Base-by-base conservation (phyloP, 495 filamentous ascomycete species). In the Penicillium macrosclerotiorum region DNA sequence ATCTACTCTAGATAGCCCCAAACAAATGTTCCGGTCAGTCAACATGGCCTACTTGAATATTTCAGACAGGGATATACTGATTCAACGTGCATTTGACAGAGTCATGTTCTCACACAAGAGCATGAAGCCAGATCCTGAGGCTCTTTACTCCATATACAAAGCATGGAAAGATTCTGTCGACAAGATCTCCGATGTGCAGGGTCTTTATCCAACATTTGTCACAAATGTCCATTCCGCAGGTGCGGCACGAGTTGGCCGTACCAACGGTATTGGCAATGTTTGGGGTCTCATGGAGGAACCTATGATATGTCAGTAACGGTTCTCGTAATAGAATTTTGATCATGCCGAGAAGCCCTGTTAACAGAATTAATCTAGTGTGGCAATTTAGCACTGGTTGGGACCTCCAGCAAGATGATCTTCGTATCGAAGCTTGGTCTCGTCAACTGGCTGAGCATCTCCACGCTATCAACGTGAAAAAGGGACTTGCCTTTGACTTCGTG, bases 221-320 rank as follows among this genome's bases (percentile, higher is more conserved):
- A 40, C 45, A 9, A 65, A 65, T 18, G 27, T 56, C 3, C 33
- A 40, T 13, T 37, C 59, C 20, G 31, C 56, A 1, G 14, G 34
- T 6, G 51, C 59, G 5, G 38, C 36, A 0, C 42, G 52, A 0
- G 57, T 59, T 1, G 57, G 40, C 13, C 45, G 46, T 30, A 54
- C 41, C 19, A 65, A 60, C 19, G 47, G 54, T 4, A 29, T 65
- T 25, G 72, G 73, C 20, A 61, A 74, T 38, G 51, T 78, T 31
- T 72, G 69, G 69, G 71, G 69, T 27, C 44, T 63, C 1, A 42
- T 48, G 16, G 50, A 37, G 8, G 52, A 63, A 38, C 50, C 54
- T n/a, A 8, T 50, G 18, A 59, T 65, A 5, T 31, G 59, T 65
- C 31, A 43, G 58, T 51, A 16, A n/a, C n/a, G n/a, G n/a, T n/a